Evolutionary conservation across 192 early-diverging fungal species (phyloP).

Genomic region (Piromyces finnis): DNA sequence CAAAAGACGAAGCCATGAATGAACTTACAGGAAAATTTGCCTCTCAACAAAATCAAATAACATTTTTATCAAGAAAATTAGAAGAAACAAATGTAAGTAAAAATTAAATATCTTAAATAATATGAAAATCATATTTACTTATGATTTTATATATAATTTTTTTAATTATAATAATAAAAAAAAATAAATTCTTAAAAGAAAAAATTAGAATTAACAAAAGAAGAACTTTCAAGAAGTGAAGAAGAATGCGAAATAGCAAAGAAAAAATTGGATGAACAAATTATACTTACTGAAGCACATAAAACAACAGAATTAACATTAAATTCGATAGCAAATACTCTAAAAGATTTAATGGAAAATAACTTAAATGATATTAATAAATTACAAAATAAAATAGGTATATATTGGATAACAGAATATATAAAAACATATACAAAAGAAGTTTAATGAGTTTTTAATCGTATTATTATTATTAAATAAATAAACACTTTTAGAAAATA

Average conservation of each 20-base stretch:
- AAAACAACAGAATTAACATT: neutral
- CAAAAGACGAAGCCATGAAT: neutral
- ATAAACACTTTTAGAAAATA: neutral
- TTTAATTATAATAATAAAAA: too few relatives aligned
- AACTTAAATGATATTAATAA: neutral
- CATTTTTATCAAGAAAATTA: neutral
- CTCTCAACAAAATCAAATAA: neutral
- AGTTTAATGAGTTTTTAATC: too few relatives aligned
- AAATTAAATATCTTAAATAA: too few relatives aligned
- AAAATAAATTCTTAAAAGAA: neutral
- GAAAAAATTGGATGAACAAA: neutral
- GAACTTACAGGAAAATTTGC: neutral
- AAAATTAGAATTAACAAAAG: neutral
- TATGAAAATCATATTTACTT: too few relatives aligned
- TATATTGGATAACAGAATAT: too few relatives aligned
- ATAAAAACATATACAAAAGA: too few relatives aligned
- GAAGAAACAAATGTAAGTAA: neutral
- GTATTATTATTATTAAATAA: too few relatives aligned
- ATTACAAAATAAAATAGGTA: neutral
- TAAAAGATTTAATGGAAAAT: neutral
- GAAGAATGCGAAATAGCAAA: neutral
- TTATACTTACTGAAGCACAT: neutral
- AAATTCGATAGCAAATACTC: neutral
- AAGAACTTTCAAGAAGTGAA: neutral
- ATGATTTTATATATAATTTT: too few relatives aligned